phyloP scores from a whole-genome alignment of 1,284 basidiomycete species.

The Heterobasidion irregulare region DNA sequence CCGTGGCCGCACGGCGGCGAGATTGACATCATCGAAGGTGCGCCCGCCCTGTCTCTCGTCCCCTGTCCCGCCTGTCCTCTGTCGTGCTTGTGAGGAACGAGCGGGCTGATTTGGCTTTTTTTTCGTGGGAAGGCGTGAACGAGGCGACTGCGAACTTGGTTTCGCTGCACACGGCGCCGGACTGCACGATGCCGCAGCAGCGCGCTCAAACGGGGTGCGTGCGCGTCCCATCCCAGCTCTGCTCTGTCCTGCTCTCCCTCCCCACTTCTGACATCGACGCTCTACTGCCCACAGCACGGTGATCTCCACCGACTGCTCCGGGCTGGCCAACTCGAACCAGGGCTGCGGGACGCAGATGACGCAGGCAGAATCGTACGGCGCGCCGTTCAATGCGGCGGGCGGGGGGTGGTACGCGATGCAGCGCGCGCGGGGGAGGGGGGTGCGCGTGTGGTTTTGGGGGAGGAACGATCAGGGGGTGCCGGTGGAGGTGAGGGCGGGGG shows the following conservation, averaged over 20 bases:
- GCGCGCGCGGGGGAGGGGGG: conserved; percentile 27
- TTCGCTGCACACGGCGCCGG: conserved; percentile 43
- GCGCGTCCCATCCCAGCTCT: conserved; percentile 8
- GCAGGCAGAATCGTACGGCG: conserved; percentile 35
- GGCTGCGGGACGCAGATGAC: conserved; percentile 52
- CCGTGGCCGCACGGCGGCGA: conserved; percentile 49
- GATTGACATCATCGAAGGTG: conserved; percentile 45
- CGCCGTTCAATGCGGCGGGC: conserved; percentile 36
- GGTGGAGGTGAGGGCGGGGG: conserved; percentile 23
- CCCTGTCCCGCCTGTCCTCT: not conserved
- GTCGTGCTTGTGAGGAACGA: not conserved
- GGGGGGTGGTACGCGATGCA: conserved; percentile 46
- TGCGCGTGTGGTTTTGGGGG: conserved; percentile 49
- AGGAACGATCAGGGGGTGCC: conserved; percentile 32
- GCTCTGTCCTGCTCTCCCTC: too few species aligned
- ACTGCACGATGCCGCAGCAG: conserved; percentile 32
- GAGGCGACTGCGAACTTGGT: conserved; percentile 32
- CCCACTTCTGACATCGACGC: not conserved
- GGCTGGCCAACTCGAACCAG: conserved; percentile 41
- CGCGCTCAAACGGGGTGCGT: conserved; percentile 36
- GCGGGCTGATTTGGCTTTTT: not conserved
- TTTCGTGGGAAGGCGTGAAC: conserved; percentile 31
- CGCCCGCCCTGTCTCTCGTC: not conserved
- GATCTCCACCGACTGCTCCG: conserved; percentile 39
- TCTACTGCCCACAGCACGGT: conserved; percentile 18